Evolutionary conservation across 1,284 basidiomycete species (phyloP), one percentile per base, ranked within the genome.

Genomic region (Ceratobasidium theobromae): DNA sequence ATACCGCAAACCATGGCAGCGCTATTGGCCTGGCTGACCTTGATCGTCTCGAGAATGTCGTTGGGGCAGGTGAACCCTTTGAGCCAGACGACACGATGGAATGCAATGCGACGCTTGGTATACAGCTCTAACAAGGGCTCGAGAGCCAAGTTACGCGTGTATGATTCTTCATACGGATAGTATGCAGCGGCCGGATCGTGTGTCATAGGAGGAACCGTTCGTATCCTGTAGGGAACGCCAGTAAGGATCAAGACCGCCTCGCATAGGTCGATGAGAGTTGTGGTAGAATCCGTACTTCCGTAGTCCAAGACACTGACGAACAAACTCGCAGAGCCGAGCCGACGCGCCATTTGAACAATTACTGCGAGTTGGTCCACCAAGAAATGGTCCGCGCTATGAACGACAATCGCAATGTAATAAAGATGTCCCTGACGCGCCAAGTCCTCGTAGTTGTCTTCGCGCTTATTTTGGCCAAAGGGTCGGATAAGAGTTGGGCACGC

Each of bases 271-370:
- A 87, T 87, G 38, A 98, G 81, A 0, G 94, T 97, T 55, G 92
- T 89, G 0, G 95, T 98, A 3, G 93, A 93, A 76, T 97, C 95
- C 5, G 86, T 87, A 4, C 93, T 95, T 65, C 89, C 91, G 75
- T 95, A 95, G 76, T 98, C 95, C 67, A 98, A 81, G 89, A 98
- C 94, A 5, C 93, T 95, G 16, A 97, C 95, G 75, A 98, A 98
- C 49, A 98, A 79, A 72, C 92, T 93, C 62, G 85, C 81, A 2
- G 90, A 87, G 5, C 95, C 95, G 6, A 98, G 83, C 4, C 93
- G 86, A 71, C 90, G 88, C 0, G 91, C 90, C 72, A 97, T 84
- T 76, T 98, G 95, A 1, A 98, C 91, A 70, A 98, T 95, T 71
- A 95, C 91, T 16, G 95, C 92, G 30, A 98, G 86, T 76, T 98